phyloP scores from a whole-genome alignment of 805 yeast species.

The Metschnikowia dekortorum region DNA sequence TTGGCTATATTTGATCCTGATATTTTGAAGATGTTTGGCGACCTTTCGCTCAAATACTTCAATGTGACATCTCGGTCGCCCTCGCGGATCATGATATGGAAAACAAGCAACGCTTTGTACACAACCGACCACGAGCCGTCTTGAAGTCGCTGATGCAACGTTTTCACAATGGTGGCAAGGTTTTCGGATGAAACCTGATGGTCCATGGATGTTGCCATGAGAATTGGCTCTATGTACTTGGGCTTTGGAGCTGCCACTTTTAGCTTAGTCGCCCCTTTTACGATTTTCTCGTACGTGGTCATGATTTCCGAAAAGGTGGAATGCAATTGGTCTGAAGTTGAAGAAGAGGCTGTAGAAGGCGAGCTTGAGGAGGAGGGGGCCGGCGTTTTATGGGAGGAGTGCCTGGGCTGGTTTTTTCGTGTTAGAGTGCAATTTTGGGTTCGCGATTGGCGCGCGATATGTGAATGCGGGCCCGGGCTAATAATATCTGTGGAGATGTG shows the following conservation, averaged over 20 bases:
- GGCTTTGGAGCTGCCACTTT: conserved; percentile 96
- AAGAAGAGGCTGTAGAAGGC: too few relatives aligned
- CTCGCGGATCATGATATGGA: conserved; percentile 89
- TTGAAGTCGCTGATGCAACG: conserved; percentile 56
- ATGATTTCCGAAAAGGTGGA: neutral
- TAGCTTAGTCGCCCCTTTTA: conserved; percentile 52
- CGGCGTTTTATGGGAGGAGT: neutral
- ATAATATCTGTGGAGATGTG: neutral
- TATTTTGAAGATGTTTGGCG: conserved; percentile 47
- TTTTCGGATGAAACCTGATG: conserved; percentile 42
- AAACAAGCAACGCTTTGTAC: conserved; percentile 76
- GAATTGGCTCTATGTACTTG: conserved; percentile 90
- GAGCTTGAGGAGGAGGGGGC: too few relatives aligned
- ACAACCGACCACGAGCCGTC: conserved; percentile 91
- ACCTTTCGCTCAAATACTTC: conserved; percentile 47
- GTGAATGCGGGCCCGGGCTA: conserved; percentile 1
- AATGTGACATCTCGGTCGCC: conserved; percentile 79
- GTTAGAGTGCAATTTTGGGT: conserved; percentile 1
- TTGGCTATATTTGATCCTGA: conserved; percentile 35
- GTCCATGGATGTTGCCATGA: conserved; percentile 59
- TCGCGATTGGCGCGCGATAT: conserved; percentile 4
- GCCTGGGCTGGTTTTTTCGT: conserved; percentile 2
- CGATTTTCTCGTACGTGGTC: conserved; percentile 57
- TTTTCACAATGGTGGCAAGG: conserved; percentile 64
- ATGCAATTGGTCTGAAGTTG: neutral